phyloP scores from a whole-genome alignment of 2,329 filamentous ascomycete genomes.

The Immersiporthe knoxdaviesiana region DNA sequence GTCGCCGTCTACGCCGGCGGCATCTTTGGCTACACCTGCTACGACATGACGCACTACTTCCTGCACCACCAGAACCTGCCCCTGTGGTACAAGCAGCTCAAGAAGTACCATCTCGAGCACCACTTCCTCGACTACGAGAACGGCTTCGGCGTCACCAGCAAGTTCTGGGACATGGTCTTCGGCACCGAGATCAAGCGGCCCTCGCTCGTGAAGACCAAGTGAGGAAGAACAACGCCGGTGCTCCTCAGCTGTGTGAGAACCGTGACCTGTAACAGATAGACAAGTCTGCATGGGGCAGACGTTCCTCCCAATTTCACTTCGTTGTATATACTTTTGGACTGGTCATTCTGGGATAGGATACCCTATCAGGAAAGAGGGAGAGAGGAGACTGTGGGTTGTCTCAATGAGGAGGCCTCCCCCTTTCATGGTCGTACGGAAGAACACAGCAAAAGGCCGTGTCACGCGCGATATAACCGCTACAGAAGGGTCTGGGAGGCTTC shows the following conservation, averaged over 20 bases:
- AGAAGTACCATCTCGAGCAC: slow-evolving; percentile 97
- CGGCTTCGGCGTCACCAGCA: slow-evolving; percentile 93
- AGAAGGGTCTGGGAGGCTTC: background rate
- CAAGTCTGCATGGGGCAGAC: slow-evolving; percentile 2
- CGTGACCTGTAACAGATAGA: slow-evolving; percentile 1
- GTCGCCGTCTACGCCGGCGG: slow-evolving; percentile 83
- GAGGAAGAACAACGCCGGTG: slow-evolving; percentile 17
- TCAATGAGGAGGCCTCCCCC: background rate
- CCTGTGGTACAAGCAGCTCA: slow-evolving; percentile 84
- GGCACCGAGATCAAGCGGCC: slow-evolving; percentile 71
- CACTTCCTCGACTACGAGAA: slow-evolving; percentile 99
- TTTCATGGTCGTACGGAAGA: background rate
- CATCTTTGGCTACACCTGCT: slow-evolving; percentile 93
- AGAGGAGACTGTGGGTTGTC: background rate
- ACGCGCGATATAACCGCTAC: background rate
- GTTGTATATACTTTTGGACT: slow-evolving; percentile 23
- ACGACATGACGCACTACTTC: slow-evolving; percentile 98
- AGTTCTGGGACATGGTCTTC: slow-evolving; percentile 93
- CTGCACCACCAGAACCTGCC: slow-evolving; percentile 93
- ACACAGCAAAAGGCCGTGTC: slow-evolving; percentile 8
- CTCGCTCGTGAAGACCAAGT: slow-evolving; percentile 43
- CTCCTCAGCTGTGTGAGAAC: background rate
- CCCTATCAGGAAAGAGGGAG: background rate
- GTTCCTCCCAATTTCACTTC: slow-evolving; percentile 21
- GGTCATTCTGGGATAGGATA: slow-evolving; percentile 10